phyloP scores from a whole-genome alignment of 2,329 filamentous ascomycete species.

The Plectosphaerella plurivora region DNA sequence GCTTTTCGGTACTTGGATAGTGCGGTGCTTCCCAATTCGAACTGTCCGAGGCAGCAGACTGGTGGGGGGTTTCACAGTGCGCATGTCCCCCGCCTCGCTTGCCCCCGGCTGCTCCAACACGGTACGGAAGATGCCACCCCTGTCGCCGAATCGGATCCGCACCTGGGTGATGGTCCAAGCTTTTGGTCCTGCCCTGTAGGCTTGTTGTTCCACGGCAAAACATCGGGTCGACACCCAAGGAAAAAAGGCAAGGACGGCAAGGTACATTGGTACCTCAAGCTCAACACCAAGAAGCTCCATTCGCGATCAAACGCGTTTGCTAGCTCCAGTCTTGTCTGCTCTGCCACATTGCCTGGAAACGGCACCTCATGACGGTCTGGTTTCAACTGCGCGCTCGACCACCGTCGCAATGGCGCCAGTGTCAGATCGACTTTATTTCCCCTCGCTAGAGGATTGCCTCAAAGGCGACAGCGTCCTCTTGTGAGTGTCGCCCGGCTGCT shows the following conservation, averaged over 20 bases:
- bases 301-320: slow-evolving; percentile 8
- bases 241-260: neutral
- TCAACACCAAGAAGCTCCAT: slow-evolving; percentile 4
- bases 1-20: slow-evolving; percentile 2
- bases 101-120: neutral
- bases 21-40: too few species aligned
- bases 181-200: neutral
- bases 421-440: slow-evolving; percentile 70
- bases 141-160: neutral
- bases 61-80: neutral
- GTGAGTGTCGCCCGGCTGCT: slow-evolving; percentile 45
- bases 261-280: neutral
- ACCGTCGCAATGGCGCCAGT: slow-evolving; percentile 65
- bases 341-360: slow-evolving; percentile 20
- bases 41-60: neutral
- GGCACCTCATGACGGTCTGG: slow-evolving; percentile 12
- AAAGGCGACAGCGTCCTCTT: slow-evolving; percentile 75
- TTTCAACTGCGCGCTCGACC: slow-evolving; percentile 8
- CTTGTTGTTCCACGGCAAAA: neutral
- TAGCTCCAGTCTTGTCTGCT: slow-evolving; percentile 9
- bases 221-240: neutral
- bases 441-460: slow-evolving; percentile 80
- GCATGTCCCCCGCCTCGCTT: too few species aligned
- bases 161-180: neutral
- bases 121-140: slow-evolving; percentile 1